Evolutionary conservation across 148 eudicot genomes (phyloP).

Genomic region (Simmondsia chinensis): DNA sequence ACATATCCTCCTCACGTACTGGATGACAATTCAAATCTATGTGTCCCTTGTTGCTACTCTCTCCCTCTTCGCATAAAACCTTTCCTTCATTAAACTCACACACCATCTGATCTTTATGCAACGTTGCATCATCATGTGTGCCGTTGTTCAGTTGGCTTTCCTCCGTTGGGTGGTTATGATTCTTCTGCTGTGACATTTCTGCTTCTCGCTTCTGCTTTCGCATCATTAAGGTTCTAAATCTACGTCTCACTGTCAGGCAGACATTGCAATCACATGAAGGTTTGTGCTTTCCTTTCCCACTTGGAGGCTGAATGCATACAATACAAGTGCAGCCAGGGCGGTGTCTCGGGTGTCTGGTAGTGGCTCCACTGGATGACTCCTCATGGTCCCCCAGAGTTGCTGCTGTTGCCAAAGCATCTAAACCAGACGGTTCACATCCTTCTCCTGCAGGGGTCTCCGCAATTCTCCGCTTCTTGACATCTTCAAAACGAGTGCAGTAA

Average conservation of each 20-base stretch:
- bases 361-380: constrained; percentile 49
- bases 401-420: constrained; percentile 85
- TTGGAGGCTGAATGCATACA: constrained; percentile 95
- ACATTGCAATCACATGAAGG: constrained; percentile 73
- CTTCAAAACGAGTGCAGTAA: no score
- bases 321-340: constrained; percentile 93
- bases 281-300: constrained; percentile 85
- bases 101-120: constrained; percentile 16
- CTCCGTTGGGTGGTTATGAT: constrained; percentile 8
- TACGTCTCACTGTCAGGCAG: constrained; percentile 71
- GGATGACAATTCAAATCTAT: constrained; percentile 79
- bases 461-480: constrained; percentile 40
- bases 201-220: constrained; percentile 70
- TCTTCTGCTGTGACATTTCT: constrained; percentile 33
- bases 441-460: constrained; percentile 25
- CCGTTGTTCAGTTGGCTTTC: constrained; percentile 16
- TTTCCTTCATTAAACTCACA: constrained; percentile 12
- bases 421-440: constrained; percentile 58
- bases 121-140: constrained; percentile 12
- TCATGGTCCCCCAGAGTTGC: constrained; percentile 70
- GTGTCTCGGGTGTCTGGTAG: constrained; percentile 83
- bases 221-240: constrained; percentile 71
- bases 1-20: constrained; percentile 45
- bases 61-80: constrained; percentile 14
- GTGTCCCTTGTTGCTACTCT: constrained; percentile 28